Base-by-base conservation (phyloP, 2,329 filamentous ascomycete genomes). In the Plenodomus biglobosus region DNA sequence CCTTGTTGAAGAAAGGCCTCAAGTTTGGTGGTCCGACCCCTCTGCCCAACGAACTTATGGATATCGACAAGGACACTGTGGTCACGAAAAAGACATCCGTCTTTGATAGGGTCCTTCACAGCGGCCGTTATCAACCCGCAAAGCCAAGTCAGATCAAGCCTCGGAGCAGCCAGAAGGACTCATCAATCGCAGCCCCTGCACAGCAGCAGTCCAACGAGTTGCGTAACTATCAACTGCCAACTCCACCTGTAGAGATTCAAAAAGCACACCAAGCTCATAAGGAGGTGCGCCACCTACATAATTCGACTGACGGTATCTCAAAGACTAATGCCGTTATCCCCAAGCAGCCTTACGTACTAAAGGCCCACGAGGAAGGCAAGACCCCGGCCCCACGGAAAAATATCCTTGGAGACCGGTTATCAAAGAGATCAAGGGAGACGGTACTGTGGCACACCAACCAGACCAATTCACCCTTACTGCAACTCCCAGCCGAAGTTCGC, bases 371-470 rank as follows among this genome's bases (percentile, higher is more conserved):
- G 27, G 27, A 6, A 15, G 11, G 15, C 3, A 15, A 32, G 27
- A 32, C 13, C 27, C 27, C 27, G 15, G 27, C 27, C 4, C 41
- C 41, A 5, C 41, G 34, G 3, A 27, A n/a, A 11, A 30, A 8
- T 17, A 38, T 32, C 27, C 3, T 32, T 8, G 27, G 27, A 32
- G 8, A 32, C 13, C 27, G 27, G 13, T 11, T 22, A 17, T 11
- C 4, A 24, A 18, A 22, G 17, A 8, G 35, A 19, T 42, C 20
- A 43, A 39, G 47, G 5, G 44, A 32, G 11, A 15, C 22, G 65
- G 62, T 19, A 11, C 11, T 32, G 27, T 69, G 65, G 62, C 42
- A 42, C 0, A 22, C 20, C 7, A 69, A 69, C 22, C 66, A 65
- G 37, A 41, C 34, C 16, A 47, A 52, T 2, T 67, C 65, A 10